A percentile compares a stretch with the other conserved stretches of the same genome.
Evolutionary conservation across 495 filamentous ascomycete genomes (phyloP).

Genomic region (Sphaerosporella brunnea): DNA sequence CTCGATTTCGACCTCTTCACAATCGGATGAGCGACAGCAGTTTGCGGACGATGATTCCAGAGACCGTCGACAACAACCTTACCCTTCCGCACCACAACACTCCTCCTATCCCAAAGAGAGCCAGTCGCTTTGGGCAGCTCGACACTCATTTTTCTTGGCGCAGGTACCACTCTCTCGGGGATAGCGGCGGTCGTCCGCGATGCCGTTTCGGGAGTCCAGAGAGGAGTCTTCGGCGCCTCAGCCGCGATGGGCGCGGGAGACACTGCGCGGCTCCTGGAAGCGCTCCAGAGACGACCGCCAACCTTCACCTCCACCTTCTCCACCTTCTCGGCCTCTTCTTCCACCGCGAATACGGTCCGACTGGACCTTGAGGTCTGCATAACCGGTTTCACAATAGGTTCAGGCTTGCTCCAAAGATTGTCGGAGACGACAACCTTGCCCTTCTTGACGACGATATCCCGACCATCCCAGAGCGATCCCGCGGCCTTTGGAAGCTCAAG

Average conservation of each 20-base stretch:
- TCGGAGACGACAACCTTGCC: not conserved
- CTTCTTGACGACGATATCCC: not conserved
- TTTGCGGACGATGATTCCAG: not conserved
- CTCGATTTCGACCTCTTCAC: not conserved
- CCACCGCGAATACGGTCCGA: not conserved
- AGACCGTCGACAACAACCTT: slow-evolving; percentile 1
- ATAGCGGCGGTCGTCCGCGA: slow-evolving; percentile 18
- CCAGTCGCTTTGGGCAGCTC: slow-evolving; percentile 2
- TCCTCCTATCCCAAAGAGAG: not conserved
- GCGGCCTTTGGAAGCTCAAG: not conserved
- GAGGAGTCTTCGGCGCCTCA: slow-evolving; percentile 6
- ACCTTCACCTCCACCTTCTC: slow-evolving; percentile 2
- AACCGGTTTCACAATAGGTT: not conserved
- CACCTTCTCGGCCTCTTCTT: not conserved
- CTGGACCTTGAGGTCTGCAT: not conserved
- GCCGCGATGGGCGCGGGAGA: no score
- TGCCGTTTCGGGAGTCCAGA: slow-evolving; percentile 19
- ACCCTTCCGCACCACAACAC: slow-evolving; percentile 1
- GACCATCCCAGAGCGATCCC: not conserved
- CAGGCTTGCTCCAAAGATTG: not conserved
- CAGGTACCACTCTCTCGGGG: slow-evolving; percentile 9
- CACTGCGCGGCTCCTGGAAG: not conserved
- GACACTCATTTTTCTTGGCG: not conserved
- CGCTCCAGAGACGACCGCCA: slow-evolving; percentile 1
- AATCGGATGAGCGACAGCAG: not conserved